Evolutionary conservation across 2,329 filamentous ascomycete genomes (phyloP).

Genomic region (Coniosporium uncinatum): DNA sequence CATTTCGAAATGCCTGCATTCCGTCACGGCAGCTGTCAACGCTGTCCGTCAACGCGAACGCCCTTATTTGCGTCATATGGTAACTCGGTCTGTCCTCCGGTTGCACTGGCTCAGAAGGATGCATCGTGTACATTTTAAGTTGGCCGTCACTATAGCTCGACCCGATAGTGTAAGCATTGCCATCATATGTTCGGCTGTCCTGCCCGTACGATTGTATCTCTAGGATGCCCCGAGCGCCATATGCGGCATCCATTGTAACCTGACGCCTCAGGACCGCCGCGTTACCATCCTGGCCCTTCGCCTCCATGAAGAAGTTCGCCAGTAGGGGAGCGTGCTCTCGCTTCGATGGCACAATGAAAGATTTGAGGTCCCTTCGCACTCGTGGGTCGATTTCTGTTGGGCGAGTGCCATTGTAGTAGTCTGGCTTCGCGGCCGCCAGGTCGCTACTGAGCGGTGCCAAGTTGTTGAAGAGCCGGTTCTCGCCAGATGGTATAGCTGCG

Average conservation of each 20-base stretch:
- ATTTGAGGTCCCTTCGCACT: conserved; percentile 11
- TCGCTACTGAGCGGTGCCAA: conserved; percentile 2
- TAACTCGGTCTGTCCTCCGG: conserved; percentile 11
- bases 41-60: conserved; percentile 10
- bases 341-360: conserved; percentile 25
- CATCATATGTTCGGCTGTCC: conserved; percentile 9
- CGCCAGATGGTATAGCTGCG: conserved; percentile 3
- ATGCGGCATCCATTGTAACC: conserved; percentile 29
- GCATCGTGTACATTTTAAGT: conserved; percentile 14
- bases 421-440: conserved; percentile 6
- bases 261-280: conserved; percentile 10
- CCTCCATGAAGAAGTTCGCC: conserved; percentile 25
- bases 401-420: conserved; percentile 8
- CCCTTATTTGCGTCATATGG: conserved; percentile 10
- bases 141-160: conserved; percentile 11
- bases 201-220: conserved; percentile 13
- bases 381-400: conserved; percentile 4
- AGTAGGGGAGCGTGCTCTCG: conserved; percentile 19
- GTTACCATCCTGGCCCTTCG: conserved; percentile 10
- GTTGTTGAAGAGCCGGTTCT: conserved; percentile 8
- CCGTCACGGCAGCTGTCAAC: conserved; percentile 10
- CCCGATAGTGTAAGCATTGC: conserved; percentile 13
- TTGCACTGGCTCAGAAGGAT: conserved; percentile 10
- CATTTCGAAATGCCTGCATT: conserved; percentile 12
- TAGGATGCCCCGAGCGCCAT: conserved; percentile 17